A percentile compares a stretch with the other conserved stretches of the same genome.
phyloP scores from a whole-genome alignment of 2,329 filamentous ascomycete genomes.

The Colletotrichum neosansevieriae region DNA sequence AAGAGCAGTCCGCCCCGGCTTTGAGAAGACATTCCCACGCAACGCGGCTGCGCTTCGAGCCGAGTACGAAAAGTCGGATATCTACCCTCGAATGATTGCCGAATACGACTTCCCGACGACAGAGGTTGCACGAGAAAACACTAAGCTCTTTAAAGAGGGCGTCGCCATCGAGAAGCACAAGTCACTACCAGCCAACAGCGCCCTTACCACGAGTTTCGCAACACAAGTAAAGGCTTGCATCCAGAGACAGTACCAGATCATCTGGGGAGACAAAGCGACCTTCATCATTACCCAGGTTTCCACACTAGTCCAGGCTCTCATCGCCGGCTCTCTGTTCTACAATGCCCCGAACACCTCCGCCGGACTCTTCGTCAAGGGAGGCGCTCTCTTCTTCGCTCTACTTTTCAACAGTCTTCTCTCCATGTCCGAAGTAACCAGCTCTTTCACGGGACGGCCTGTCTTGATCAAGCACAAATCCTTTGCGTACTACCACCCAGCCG shows the following conservation, averaged over 20 bases:
- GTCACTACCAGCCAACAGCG: constrained; percentile 63
- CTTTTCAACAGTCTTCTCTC: constrained; percentile 72
- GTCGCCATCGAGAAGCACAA: constrained; percentile 68
- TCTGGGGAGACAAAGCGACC: constrained; percentile 74
- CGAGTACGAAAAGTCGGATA: constrained; percentile 64
- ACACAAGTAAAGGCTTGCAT: constrained; percentile 69
- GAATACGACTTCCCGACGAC: constrained; percentile 70
- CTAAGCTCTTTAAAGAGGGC: constrained; percentile 65
- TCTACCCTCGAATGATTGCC: constrained; percentile 61
- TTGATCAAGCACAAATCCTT: constrained; percentile 70
- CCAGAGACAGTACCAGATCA: constrained; percentile 72
- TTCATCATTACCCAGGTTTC: constrained; percentile 72
- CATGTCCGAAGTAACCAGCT: constrained; percentile 75
- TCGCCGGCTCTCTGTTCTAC: constrained; percentile 77
- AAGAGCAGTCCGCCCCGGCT: constrained; percentile 66
- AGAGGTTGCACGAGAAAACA: constrained; percentile 60
- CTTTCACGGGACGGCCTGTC: constrained; percentile 70
- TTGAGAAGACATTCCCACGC: constrained; percentile 58
- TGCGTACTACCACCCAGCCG: constrained; percentile 68
- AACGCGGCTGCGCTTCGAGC: constrained; percentile 57
- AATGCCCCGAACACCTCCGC: constrained; percentile 67
- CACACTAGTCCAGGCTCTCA: constrained; percentile 69
- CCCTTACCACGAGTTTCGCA: constrained; percentile 66
- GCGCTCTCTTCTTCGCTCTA: constrained; percentile 73
- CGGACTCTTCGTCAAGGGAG: constrained; percentile 74